phyloP scores from a whole-genome alignment of 805 yeast genomes.

The Schizosaccharomyces lindneri region DNA sequence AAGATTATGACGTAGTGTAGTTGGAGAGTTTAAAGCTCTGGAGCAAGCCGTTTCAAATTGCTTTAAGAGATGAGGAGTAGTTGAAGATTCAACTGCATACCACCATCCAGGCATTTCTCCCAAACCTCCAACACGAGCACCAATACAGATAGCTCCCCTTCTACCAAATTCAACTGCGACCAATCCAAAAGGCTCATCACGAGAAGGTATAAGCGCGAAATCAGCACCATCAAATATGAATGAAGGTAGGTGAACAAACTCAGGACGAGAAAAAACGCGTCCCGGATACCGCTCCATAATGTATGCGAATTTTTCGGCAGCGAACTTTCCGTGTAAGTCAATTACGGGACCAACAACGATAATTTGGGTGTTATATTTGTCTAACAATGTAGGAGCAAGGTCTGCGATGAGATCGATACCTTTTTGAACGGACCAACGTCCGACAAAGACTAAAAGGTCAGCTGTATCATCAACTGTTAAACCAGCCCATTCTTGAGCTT shows the following conservation, averaged over 20 bases:
- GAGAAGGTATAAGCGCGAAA: slow-evolving; percentile 3
- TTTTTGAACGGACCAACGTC: slow-evolving; percentile 3
- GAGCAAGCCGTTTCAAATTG: background rate
- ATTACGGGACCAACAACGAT: slow-evolving; percentile 2
- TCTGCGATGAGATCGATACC: slow-evolving; percentile 1
- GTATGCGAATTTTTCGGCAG: slow-evolving; percentile 1
- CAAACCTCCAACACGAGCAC: slow-evolving; percentile 1
- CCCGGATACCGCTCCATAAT: slow-evolving; percentile 2
- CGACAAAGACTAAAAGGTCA: slow-evolving; percentile 2
- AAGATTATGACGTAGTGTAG: background rate
- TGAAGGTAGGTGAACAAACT: slow-evolving; percentile 1
- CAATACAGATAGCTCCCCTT: slow-evolving; percentile 2
- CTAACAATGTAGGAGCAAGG: background rate
- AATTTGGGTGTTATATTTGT: background rate
- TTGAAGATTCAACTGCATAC: slow-evolving; percentile 1
- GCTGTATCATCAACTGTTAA: background rate
- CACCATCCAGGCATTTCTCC: slow-evolving; percentile 4
- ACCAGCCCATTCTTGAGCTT: slow-evolving; percentile 3
- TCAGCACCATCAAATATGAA: slow-evolving; percentile 3
- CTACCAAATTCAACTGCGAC: slow-evolving; percentile 3
- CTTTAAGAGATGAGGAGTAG: slow-evolving; percentile 1
- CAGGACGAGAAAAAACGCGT: slow-evolving; percentile 1
- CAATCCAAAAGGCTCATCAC: slow-evolving; percentile 3
- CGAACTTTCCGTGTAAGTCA: slow-evolving; percentile 1
- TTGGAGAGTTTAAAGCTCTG: background rate